phyloP scores from a whole-genome alignment of 495 filamentous ascomycete species.

The Evernia prunastri region DNA sequence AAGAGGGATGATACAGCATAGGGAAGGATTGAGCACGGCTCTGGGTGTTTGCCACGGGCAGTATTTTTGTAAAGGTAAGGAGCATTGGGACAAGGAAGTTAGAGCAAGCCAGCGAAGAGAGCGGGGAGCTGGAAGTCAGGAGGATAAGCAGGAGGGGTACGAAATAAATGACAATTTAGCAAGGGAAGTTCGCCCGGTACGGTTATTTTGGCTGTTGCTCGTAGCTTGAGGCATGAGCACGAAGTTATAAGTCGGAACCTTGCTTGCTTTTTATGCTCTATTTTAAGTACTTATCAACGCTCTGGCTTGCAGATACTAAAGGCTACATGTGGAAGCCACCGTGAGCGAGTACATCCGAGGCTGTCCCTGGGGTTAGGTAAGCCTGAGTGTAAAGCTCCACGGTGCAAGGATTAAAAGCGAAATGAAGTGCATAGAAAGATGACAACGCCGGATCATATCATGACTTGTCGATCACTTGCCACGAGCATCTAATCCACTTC shows the following conservation, averaged over 20 bases:
- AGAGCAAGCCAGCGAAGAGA: not conserved
- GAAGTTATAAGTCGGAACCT: constrained; percentile 5
- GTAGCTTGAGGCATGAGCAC: not conserved
- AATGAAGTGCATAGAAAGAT: constrained; percentile 14
- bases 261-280: constrained; percentile 16
- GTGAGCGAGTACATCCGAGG: not conserved
- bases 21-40: not conserved
- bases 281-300: constrained; percentile 16
- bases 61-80: not conserved
- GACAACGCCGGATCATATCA: constrained; percentile 15
- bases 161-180: too few species aligned
- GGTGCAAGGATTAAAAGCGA: constrained; percentile 15
- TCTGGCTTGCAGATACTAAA: constrained; percentile 16
- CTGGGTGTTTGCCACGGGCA: not conserved
- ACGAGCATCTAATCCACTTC: constrained; percentile 58
- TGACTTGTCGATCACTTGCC: constrained; percentile 12
- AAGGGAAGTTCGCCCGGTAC: too few species aligned
- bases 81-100: not conserved
- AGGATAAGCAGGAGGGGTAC: too few species aligned
- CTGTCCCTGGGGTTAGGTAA: not conserved
- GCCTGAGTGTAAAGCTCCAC: constrained; percentile 1
- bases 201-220: not conserved
- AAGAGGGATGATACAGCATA: not conserved
- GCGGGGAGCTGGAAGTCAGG: not conserved
- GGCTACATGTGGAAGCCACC: constrained; percentile 13